These are phyloP conservation scores for Chenopodium formosanum DNA, from an alignment of 148 eudicot genomes.

Conservation along the genomic window DNA sequence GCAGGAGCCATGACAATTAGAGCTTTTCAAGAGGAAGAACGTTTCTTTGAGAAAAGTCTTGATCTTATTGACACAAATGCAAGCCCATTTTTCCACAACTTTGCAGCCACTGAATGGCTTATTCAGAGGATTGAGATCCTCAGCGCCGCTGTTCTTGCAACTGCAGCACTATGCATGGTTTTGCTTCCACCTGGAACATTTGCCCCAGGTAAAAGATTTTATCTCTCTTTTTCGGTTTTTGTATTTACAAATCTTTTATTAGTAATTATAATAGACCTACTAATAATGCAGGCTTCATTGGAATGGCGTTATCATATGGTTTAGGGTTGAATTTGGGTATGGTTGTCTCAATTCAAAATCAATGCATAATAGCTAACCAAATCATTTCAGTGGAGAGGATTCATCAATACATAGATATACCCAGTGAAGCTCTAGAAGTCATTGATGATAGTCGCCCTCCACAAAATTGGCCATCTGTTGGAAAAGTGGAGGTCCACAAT, in stretches of 20 bases:
- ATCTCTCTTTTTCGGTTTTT: neutral
- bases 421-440: conserved; percentile 86
- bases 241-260: neutral
- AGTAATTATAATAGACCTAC: no score
- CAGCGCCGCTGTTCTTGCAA: conserved; percentile 67
- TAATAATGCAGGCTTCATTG: conserved; percentile 69
- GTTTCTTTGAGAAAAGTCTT: conserved; percentile 70
- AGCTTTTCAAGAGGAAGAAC: conserved; percentile 80
- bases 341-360: conserved; percentile 68
- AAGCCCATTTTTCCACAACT: conserved; percentile 76
- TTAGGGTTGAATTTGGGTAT: conserved; percentile 65
- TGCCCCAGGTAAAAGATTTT: conserved; percentile 51
- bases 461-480: conserved; percentile 63
- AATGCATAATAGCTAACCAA: conserved; percentile 67
- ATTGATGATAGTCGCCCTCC: conserved; percentile 64
- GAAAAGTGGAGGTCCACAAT: conserved; percentile 68
- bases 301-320: conserved; percentile 92
- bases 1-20: conserved; percentile 84
- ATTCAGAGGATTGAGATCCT: conserved; percentile 81
- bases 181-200: conserved; percentile 81
- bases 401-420: conserved; percentile 75
- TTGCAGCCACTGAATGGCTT: conserved; percentile 87
- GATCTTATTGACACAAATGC: conserved; percentile 77
- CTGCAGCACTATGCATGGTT: conserved; percentile 82
- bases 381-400: conserved; percentile 89